A percentile compares a stretch with the other conserved stretches of the same genome.
These are phyloP conservation scores for Diaporthe longicolla DNA, from an alignment of 2,329 filamentous ascomycete species.

Conservation along the genomic window DNA sequence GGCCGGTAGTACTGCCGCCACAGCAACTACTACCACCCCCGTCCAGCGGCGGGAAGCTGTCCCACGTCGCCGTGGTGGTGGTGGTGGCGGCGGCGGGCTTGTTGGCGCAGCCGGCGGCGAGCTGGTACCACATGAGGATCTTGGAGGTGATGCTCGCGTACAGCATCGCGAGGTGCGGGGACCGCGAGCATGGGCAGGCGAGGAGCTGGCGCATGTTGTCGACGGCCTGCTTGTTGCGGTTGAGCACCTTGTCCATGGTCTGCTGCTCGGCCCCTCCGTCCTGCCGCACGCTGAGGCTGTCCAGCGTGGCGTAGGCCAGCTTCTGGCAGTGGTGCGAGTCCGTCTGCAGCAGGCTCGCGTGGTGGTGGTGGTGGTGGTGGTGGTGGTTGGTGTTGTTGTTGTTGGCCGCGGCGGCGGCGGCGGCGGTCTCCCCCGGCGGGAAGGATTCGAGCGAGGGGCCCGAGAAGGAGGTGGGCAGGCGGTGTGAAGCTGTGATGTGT, in stretches of 20 bases:
- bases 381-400: no score
- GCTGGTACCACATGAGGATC: constrained; percentile 43
- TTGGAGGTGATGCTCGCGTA: constrained; percentile 43
- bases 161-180: constrained; percentile 41
- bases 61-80: constrained; percentile 33
- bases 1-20: no score
- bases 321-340: constrained; percentile 41
- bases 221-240: constrained; percentile 43
- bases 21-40: not conserved
- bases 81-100: constrained; percentile 18
- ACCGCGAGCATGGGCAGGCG: constrained; percentile 41
- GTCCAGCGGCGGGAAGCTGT: constrained; percentile 38
- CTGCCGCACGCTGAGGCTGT: constrained; percentile 36
- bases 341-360: constrained; percentile 25
- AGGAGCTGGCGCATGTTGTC: constrained; percentile 41
- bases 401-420: not conserved
- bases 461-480: constrained; percentile 11
- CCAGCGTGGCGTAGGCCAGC: constrained; percentile 39
- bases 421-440: not conserved
- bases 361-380: no score
- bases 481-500: constrained; percentile 8
- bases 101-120: constrained; percentile 39
- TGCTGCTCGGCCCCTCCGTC: constrained; percentile 10
- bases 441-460: constrained; percentile 35
- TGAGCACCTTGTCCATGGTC: constrained; percentile 43